phyloP scores from a whole-genome alignment of 2,329 filamentous ascomycete genomes.

The Colletotrichum higginsianum region DNA sequence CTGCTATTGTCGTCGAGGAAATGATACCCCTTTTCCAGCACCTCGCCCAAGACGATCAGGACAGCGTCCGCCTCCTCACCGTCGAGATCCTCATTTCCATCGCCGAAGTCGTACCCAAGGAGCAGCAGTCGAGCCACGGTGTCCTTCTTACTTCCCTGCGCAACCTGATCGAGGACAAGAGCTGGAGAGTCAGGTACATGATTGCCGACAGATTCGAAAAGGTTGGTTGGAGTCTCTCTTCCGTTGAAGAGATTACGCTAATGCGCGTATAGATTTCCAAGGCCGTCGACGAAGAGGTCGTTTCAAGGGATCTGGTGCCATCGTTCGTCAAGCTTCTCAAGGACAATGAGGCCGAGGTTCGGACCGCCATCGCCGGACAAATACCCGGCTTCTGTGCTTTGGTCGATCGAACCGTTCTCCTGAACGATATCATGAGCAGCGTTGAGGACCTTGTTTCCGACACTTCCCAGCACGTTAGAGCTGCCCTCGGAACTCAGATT shows the following conservation, averaged over 20 bases:
- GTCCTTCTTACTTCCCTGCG: slow-evolving; percentile 91
- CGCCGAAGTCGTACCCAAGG: slow-evolving; percentile 96
- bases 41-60: slow-evolving; percentile 95
- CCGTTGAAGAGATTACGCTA: slow-evolving; percentile 41
- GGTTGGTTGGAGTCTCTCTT: slow-evolving; percentile 63
- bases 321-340: slow-evolving; percentile 98
- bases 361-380: slow-evolving; percentile 96
- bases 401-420: slow-evolving; percentile 87
- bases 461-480: slow-evolving; percentile 95
- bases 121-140: slow-evolving; percentile 96
- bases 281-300: slow-evolving; percentile 97
- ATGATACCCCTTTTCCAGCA: slow-evolving; percentile 99
- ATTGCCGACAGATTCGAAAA: slow-evolving; percentile 99
- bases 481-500: slow-evolving; percentile 95
- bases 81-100: slow-evolving; percentile 97
- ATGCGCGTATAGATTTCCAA: slow-evolving; percentile 83
- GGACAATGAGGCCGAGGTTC: slow-evolving; percentile 97
- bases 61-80: slow-evolving; percentile 94
- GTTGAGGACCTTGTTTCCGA: slow-evolving; percentile 97
- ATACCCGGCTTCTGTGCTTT: slow-evolving; percentile 97
- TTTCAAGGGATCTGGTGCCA: slow-evolving; percentile 92
- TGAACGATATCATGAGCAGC: slow-evolving; percentile 96
- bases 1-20: slow-evolving; percentile 92
- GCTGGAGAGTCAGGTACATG: slow-evolving; percentile 99
- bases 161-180: slow-evolving; percentile 98